phyloP scores from a whole-genome alignment of 345 rosid genomes.

The Melaleuca quinquenervia region DNA sequence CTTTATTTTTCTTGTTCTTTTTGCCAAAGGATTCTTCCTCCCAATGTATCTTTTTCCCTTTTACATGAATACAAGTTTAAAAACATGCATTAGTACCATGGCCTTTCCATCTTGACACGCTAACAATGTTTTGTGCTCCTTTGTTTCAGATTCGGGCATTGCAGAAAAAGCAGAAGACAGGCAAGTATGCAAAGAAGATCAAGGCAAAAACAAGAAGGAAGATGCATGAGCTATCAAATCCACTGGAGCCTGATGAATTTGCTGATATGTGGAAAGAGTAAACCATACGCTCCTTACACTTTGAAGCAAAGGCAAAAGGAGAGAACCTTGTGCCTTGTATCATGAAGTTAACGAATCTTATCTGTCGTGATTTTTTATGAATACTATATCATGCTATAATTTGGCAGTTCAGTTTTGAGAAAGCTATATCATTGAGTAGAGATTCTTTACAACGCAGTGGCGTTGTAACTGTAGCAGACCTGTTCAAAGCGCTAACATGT shows the following conservation, averaged over 20 bases:
- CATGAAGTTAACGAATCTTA: background rate
- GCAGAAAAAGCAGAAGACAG: constrained; percentile 69
- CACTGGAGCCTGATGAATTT: constrained; percentile 87
- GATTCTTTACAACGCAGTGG: background rate
- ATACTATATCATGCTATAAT: background rate
- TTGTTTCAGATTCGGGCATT: constrained; percentile 58
- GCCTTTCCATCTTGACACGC: background rate
- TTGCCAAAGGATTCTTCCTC: background rate
- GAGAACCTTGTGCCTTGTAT: background rate
- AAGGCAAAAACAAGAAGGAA: constrained; percentile 84
- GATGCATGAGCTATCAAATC: constrained; percentile 78
- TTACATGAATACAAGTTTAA: background rate
- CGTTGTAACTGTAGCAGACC: background rate
- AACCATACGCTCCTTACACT: background rate
- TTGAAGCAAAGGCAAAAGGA: background rate
- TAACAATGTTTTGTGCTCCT: background rate
- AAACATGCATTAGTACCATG: background rate
- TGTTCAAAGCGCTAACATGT: background rate
- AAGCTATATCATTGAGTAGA: background rate
- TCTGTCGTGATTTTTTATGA: background rate
- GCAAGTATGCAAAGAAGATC: constrained; percentile 77
- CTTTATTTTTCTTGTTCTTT: background rate
- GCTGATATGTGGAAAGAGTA: constrained; percentile 85
- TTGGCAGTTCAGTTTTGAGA: background rate
- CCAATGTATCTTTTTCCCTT: background rate